Evolutionary conservation across 2,329 filamentous ascomycete species (phyloP).

Genomic region (Monilinia vaccinii-corymbosi): DNA sequence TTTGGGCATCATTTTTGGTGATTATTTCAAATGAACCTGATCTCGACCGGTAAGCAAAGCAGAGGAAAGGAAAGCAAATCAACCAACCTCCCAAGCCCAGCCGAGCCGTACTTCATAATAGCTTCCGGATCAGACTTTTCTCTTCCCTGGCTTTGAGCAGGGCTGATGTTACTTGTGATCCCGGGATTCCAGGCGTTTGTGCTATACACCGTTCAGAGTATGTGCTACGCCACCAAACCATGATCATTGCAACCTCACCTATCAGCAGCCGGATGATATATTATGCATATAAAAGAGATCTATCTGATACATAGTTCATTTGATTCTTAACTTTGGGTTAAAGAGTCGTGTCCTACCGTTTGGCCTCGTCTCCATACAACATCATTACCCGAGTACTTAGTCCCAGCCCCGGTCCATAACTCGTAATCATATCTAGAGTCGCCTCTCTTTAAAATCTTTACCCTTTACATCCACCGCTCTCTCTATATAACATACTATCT

Average conservation of each 20-base stretch:
- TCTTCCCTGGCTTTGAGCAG: background rate
- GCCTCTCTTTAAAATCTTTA: background rate
- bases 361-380: background rate
- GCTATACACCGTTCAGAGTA: too few relatives aligned
- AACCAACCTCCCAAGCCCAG: background rate
- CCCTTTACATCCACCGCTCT: background rate
- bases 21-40: background rate
- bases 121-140: background rate
- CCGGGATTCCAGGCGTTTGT: background rate
- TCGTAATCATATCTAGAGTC: background rate
- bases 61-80: too few relatives aligned
- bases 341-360: background rate
- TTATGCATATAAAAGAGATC: background rate
- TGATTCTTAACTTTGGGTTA: too few relatives aligned
- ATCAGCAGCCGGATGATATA: background rate
- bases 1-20: too few relatives aligned
- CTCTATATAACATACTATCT: too few relatives aligned
- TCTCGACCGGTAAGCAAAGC: background rate
- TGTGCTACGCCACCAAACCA: slow-evolving; percentile 4
- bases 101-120: too few relatives aligned
- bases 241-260: background rate
- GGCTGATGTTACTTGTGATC: slow-evolving; percentile 3
- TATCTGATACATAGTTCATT: too few relatives aligned
- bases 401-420: too few relatives aligned
- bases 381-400: background rate